Evolutionary conservation across 2,329 filamentous ascomycete species (phyloP).

Genomic region (Botryotinia calthae): DNA sequence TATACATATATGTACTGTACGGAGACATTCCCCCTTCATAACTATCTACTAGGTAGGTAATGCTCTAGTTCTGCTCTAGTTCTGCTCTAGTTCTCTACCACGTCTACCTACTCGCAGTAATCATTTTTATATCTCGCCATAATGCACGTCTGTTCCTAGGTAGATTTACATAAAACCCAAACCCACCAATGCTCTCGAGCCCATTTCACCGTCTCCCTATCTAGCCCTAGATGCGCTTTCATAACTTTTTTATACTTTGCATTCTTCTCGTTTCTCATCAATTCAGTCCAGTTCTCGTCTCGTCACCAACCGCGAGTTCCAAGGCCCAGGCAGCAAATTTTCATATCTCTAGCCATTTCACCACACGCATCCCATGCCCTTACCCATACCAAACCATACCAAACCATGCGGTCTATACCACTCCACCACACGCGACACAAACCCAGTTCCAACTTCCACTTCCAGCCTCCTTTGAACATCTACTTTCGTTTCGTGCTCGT

Average conservation of each 20-base stretch:
- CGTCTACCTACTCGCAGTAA: not conserved
- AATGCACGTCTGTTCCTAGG: not conserved
- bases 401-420: not conserved
- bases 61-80: too few relatives aligned
- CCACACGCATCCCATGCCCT: not conserved
- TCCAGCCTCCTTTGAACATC: not conserved
- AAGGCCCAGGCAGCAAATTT: not conserved
- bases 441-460: not conserved
- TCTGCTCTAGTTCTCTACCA: not conserved
- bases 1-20: not conserved
- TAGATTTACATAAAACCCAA: not conserved
- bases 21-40: not conserved
- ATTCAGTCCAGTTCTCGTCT: not conserved
- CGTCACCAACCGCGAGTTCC: conserved; percentile 2
- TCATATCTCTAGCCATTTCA: not conserved
- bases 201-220: not conserved
- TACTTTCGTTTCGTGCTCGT: not conserved
- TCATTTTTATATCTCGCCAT: not conserved
- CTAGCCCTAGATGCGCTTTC: not conserved
- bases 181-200: not conserved
- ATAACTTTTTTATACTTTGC: not conserved
- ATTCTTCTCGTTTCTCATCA: not conserved
- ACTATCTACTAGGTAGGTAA: not conserved
- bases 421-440: conserved; percentile 7
- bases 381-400: not conserved